Base-by-base conservation (phyloP, 2,329 filamentous ascomycete species). In the Lecanicillium sp. region DNA sequence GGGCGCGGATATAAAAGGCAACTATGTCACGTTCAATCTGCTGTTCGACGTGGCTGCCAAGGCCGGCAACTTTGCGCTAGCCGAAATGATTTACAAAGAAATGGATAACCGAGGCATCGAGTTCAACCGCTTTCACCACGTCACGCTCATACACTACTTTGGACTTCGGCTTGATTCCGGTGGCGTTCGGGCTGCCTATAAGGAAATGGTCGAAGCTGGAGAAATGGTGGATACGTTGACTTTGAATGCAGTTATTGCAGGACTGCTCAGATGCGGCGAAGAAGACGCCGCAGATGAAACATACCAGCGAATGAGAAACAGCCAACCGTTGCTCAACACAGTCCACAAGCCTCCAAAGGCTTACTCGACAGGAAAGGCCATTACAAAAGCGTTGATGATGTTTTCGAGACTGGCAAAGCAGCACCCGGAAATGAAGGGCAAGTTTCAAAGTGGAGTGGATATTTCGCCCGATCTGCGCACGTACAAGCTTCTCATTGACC, bases 21-120 rank as follows among this genome's bases (percentile, higher is more conserved):
- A 84, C 49, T 71, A 78, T 35, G 81, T 88, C n/a, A 94, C 90
- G 0, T 94, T 98, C 61, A 95, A 92, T 55, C 84, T 96, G 33
- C 72, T 98, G 11, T 96, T 95, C 50, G 85, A 96, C 54, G 75
- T 87, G 10, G 87, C 92, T 1, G 77, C 87, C 49, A 94, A 92
- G 58, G 79, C 87, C 0, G 84, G 85, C 29, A 92, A 94, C 53
- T 94, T 84, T 48, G 68, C 70, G 1, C 74, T 97, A 17, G 89
- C 88, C 4, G 85, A 96, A 50, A 85, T 87, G 65, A 76, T 97
- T 10, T 79, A 89, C 50, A 71, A 77, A 41, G 89, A 97, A 62
- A 89, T 97, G 81, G 67, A 72, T 36, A 65, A 58, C 12, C 80
- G 92, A 20, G 74, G 76, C 0, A 64, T 90, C 37, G 58, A 66